Evolutionary conservation across 495 filamentous ascomycete genomes (phyloP).

Genomic region (Xylaria longipes): DNA sequence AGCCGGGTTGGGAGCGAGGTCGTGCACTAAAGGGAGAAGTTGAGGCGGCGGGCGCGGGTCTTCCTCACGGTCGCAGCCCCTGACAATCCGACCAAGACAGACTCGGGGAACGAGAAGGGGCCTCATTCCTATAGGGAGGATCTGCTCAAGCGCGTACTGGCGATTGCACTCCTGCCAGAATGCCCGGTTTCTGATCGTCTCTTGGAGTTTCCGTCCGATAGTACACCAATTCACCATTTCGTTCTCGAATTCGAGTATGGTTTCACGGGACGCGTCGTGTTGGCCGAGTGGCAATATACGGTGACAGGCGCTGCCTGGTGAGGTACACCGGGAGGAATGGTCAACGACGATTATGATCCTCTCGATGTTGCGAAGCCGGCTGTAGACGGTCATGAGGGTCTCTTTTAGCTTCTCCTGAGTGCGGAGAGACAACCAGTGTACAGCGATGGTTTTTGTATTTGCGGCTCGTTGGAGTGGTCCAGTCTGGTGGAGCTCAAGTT

Average conservation of each 20-base stretch:
- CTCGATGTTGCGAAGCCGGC: background rate
- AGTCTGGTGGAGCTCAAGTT: background rate
- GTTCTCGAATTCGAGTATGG: background rate
- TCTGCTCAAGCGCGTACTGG: background rate
- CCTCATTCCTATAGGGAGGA: background rate
- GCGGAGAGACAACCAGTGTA: background rate
- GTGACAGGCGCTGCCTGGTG: background rate
- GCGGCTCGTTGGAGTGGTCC: background rate
- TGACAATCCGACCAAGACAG: background rate
- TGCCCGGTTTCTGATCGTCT: background rate
- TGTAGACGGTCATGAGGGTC: background rate
- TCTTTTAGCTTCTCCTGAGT: background rate
- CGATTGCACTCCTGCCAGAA: slow-evolving; percentile 12
- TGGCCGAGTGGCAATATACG: background rate
- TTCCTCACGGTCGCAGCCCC: background rate
- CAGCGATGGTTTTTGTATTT: background rate
- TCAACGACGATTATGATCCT: background rate
- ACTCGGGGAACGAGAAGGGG: background rate
- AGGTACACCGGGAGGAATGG: background rate
- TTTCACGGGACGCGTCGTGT: background rate
- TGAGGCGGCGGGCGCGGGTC: background rate
- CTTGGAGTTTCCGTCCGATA: background rate
- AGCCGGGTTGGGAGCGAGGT: background rate
- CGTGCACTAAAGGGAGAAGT: background rate
- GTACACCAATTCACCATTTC: background rate